Percentiles rank a stretch among this genome's conserved stretches.
Evolutionary conservation across 73 alveolate genomes (phyloP).

Genomic region (Loxodes magnus): DNA sequence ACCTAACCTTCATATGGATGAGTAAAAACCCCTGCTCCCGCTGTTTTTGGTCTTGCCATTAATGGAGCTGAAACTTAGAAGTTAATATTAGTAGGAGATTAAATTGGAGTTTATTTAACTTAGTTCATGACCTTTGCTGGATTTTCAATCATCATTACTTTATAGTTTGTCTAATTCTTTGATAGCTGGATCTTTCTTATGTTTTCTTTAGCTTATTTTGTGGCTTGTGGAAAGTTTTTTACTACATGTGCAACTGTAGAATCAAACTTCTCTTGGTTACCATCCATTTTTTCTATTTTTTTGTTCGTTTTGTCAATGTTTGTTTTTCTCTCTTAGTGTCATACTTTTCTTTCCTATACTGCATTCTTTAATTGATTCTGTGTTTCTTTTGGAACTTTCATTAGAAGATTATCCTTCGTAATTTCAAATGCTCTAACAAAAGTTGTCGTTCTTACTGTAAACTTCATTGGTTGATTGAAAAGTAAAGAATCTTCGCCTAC

Average conservation of each 20-base stretch:
- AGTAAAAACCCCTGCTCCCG: no score
- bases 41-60: conserved; percentile 5
- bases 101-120: background rate
- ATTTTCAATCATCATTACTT: background rate
- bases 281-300: background rate
- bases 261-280: background rate
- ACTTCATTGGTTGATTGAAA: conserved; percentile 1
- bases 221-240: conserved; percentile 13
- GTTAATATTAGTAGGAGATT: background rate
- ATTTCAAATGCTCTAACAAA: background rate
- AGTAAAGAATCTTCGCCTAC: conserved; percentile 16
- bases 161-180: background rate
- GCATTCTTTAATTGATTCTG: background rate
- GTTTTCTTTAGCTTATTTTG: conserved; percentile 1
- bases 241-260: background rate
- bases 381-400: conserved; percentile 1
- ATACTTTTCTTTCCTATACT: background rate
- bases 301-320: background rate
- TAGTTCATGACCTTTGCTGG: background rate
- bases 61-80: no score
- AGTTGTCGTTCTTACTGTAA: conserved; percentile 2
- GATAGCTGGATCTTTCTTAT: no score
- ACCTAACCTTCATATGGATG: no score
- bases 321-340: background rate
- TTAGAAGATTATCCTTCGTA: conserved; percentile 3